Conservation (phyloP, 306 rosid genomes). For the Corylus heterophylla region DNA sequence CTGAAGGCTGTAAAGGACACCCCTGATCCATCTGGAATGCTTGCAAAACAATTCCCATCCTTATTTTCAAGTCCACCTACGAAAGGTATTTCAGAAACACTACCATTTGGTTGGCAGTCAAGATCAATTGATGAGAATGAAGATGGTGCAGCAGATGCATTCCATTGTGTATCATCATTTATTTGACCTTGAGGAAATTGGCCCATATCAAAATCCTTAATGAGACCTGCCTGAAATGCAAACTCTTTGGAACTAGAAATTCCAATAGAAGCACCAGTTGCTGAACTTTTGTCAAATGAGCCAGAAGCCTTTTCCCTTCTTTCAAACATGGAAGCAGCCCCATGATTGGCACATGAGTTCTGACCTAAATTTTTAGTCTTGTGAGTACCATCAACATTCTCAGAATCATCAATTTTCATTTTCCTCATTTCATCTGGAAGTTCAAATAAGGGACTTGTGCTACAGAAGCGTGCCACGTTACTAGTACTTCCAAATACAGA, state of each 20-base stretch:
- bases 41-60: conserved; percentile 26
- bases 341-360: conserved; percentile 31
- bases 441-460: conserved; percentile 28
- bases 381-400: conserved; percentile 27
- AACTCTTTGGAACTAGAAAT: conserved; percentile 39
- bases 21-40: conserved; percentile 38
- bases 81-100: conserved; percentile 34
- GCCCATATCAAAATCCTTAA: conserved; percentile 27
- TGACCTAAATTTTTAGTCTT: conserved; percentile 11
- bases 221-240: conserved; percentile 29
- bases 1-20: conserved; percentile 46
- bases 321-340: conserved; percentile 35
- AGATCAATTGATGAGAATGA: conserved; percentile 39
- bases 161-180: conserved; percentile 33
- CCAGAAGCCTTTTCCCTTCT: conserved; percentile 31
- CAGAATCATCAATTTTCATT: conserved; percentile 55
- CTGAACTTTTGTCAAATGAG: conserved; percentile 23
- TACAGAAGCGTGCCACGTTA: conserved; percentile 20
- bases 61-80: conserved; percentile 27
- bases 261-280: conserved; percentile 36
- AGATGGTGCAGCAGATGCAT: conserved; percentile 40
- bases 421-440: conserved; percentile 63
- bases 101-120: conserved; percentile 28
- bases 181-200: conserved; percentile 37
- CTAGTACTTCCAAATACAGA: conserved; percentile 24